Base-by-base conservation (phyloP, 2,329 filamentous ascomycete species). In the Fusarium fracticaudum region DNA sequence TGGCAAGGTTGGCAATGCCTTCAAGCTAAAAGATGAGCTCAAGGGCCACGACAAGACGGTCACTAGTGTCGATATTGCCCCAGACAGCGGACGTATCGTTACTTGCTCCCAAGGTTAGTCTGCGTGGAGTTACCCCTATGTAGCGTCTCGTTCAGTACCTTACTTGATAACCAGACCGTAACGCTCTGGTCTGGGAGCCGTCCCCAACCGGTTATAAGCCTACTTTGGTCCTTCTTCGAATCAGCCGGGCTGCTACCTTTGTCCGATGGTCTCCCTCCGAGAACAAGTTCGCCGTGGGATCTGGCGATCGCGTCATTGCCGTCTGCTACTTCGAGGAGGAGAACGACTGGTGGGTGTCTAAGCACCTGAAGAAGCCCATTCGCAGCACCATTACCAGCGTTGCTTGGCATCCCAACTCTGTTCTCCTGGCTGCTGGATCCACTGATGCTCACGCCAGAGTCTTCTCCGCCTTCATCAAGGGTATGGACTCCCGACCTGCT, bases 281-380 rank as follows among this genome's bases (percentile, higher is more conserved):
- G 87, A 93, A 92, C 82, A 99, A 99, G 85, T 99, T 99, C 83
- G 96, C 96, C 61, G 96, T 98, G 33, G 96, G 96, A 69, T 98
- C 95, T 35, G 96, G 96, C 71, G 96, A 98, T 78, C 92, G 96
- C 73, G 93, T 98, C 75, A 98, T 99, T 79, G 95, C 96, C 45
- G 90, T 98, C 77, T 99, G 96, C 88, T 98, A 98, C 87, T 99
- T 99, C 79, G 96, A 99, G 81, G 94, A 98, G 83, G 96, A 99
- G 84, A 98, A 99, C 84, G 95, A 99, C 87, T 99, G 96, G 96
- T 99, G 96, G 96, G 96, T 99, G 47, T 98, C 95, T 43, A 99
- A 99, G 88, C 96, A 99, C 85, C 86, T 99, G 81, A 98, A 98
- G 91, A 99, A 98, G 89, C 96, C 96, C 26, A 97, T 99, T 79